Evolutionary conservation across 2,329 filamentous ascomycete genomes (phyloP).

Genomic region (Epichloe aotearoae): DNA sequence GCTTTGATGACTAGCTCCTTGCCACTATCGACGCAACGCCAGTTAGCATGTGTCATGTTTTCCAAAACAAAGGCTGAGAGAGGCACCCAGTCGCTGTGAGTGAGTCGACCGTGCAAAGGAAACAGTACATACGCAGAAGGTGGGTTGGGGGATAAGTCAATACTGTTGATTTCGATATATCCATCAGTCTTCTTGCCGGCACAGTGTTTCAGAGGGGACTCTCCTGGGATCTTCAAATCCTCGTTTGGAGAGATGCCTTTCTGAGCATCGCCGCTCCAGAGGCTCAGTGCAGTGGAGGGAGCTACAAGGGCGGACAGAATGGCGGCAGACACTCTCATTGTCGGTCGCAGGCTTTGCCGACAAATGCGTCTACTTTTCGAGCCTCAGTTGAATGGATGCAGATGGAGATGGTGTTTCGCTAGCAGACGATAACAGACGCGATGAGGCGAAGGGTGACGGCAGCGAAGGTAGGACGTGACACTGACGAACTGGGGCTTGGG

Average conservation of each 20-base stretch:
- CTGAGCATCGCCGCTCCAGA: constrained; percentile 20
- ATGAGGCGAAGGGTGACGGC: constrained; percentile 2
- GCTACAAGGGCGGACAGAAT: constrained; percentile 32
- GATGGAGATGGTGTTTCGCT: background rate
- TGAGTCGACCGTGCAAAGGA: background rate
- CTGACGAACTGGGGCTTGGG: background rate
- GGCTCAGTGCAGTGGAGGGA: constrained; percentile 31
- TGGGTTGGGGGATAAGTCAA: constrained; percentile 77
- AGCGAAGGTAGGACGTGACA: background rate
- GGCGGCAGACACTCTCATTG: constrained; percentile 28
- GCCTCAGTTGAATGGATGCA: background rate
- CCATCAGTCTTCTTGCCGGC: constrained; percentile 50
- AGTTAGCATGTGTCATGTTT: constrained; percentile 8
- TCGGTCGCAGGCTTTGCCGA: background rate
- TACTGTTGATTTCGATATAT: constrained; percentile 61
- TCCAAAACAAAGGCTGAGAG: background rate
- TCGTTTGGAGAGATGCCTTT: constrained; percentile 29
- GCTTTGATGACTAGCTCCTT: constrained; percentile 66
- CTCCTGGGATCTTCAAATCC: constrained; percentile 58
- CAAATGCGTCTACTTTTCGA: background rate
- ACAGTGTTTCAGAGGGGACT: constrained; percentile 78
- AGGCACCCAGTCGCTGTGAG: background rate
- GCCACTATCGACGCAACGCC: constrained; percentile 43
- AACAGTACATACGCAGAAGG: constrained; percentile 53
- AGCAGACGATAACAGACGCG: background rate